Conservation (phyloP, 169 alveolate species). For the Perkinsus chesapeaki region DNA sequence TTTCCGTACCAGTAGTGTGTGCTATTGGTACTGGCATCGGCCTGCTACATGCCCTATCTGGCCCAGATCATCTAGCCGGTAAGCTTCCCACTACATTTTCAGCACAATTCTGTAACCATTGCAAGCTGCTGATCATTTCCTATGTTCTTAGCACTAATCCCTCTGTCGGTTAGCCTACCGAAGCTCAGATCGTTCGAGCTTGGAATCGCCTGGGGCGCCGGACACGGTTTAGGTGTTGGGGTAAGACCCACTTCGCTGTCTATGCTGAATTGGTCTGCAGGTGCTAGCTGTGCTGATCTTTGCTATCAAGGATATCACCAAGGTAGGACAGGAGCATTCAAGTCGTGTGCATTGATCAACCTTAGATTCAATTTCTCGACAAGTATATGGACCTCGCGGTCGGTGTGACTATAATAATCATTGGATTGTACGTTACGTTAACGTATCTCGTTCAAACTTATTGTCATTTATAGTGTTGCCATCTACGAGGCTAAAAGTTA, state of each 20-base stretch:
- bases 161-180: background rate
- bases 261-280: background rate
- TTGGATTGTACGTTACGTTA: background rate
- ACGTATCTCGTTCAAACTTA: background rate
- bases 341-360: background rate
- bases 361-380: background rate
- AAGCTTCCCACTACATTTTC: background rate
- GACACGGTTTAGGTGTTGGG: background rate
- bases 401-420: background rate
- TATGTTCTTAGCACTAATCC: background rate
- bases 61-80: background rate
- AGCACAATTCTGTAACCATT: background rate
- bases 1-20: background rate
- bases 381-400: background rate
- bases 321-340: background rate
- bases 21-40: background rate
- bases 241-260: background rate
- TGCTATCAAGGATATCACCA: background rate
- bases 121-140: background rate
- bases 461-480: background rate
- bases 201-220: background rate
- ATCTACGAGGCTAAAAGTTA: background rate
- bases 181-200: background rate
- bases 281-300: background rate
- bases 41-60: background rate